phyloP scores from a whole-genome alignment of 139 green algal species.

The Closterium sp. region DNA sequence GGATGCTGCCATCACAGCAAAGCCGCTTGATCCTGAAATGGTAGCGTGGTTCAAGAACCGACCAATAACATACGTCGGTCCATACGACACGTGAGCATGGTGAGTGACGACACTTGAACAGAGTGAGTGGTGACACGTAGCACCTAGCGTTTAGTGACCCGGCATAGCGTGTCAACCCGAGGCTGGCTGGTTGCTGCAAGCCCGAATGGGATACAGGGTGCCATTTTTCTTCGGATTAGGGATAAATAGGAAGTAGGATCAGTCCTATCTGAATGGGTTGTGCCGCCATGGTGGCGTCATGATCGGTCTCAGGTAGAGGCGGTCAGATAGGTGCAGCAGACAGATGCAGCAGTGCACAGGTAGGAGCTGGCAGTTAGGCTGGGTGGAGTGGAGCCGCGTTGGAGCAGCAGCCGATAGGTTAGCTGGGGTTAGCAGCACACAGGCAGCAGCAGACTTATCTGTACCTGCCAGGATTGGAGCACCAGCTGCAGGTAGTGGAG shows the following conservation, averaged over 20 bases:
- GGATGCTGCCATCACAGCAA: not conserved
- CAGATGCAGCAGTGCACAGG: not conserved
- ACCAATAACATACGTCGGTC: constrained; percentile 28
- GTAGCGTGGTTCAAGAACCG: constrained; percentile 36
- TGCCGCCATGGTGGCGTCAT: not conserved
- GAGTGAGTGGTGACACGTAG: not conserved
- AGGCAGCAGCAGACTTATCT: no score
- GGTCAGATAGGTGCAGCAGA: no score
- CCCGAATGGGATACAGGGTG: no score
- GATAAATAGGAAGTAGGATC: no score
- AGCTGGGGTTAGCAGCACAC: not conserved
- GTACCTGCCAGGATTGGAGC: not conserved
- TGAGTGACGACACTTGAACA: no score
- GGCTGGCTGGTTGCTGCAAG: not conserved
- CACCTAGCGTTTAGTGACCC: not conserved
- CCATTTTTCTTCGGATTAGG: no score
- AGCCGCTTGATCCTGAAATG: constrained; percentile 32
- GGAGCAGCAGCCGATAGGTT: not conserved
- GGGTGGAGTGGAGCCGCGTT: not conserved
- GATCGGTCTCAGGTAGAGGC: no score
- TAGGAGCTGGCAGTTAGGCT: not conserved
- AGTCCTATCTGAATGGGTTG: not conserved
- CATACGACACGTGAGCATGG: constrained; percentile 26
- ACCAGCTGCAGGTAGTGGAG: not conserved
- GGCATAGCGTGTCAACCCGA: not conserved